These are phyloP conservation scores for Macrophomina tecta DNA, from an alignment of 2,329 filamentous ascomycete species.

Conservation along the genomic window DNA sequence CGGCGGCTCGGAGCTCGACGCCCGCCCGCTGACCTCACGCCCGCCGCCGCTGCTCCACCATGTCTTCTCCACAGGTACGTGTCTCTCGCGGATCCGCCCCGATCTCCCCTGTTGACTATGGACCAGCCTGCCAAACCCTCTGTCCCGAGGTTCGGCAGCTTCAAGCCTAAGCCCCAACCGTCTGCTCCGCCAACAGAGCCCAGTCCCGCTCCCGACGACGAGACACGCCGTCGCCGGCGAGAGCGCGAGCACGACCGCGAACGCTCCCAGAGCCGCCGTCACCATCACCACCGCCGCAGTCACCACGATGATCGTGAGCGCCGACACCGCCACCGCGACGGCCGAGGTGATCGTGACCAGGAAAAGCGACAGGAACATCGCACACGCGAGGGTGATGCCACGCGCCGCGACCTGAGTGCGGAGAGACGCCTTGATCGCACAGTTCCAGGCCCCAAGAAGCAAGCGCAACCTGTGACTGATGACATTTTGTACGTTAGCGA, in stretches of 20 bases:
- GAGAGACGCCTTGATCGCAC: not conserved
- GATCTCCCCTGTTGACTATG: constrained; percentile 17
- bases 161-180: constrained; percentile 58
- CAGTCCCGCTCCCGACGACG: constrained; percentile 1
- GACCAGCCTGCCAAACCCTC: constrained; percentile 32
- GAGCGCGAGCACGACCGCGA: not conserved
- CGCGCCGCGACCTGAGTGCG: not conserved
- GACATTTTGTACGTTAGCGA: constrained; percentile 62
- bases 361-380: constrained; percentile 9
- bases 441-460: not conserved
- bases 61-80: constrained; percentile 23
- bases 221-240: not conserved
- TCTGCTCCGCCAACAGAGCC: constrained; percentile 25
- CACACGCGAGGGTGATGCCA: not conserved
- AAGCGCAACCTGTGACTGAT: not conserved
- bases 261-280: constrained; percentile 4
- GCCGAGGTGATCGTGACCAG: not conserved
- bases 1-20: not conserved
- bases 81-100: not conserved
- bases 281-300: not conserved
- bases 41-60: not conserved
- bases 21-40: constrained; percentile 22
- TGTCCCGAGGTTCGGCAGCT: constrained; percentile 77
- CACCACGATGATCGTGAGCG: not conserved
- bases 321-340: constrained; percentile 10